Evolutionary conservation across 2,329 filamentous ascomycete genomes (phyloP), one percentile per base, ranked within the genome.

Genomic region (Zymoseptoria pseudotritici): DNA sequence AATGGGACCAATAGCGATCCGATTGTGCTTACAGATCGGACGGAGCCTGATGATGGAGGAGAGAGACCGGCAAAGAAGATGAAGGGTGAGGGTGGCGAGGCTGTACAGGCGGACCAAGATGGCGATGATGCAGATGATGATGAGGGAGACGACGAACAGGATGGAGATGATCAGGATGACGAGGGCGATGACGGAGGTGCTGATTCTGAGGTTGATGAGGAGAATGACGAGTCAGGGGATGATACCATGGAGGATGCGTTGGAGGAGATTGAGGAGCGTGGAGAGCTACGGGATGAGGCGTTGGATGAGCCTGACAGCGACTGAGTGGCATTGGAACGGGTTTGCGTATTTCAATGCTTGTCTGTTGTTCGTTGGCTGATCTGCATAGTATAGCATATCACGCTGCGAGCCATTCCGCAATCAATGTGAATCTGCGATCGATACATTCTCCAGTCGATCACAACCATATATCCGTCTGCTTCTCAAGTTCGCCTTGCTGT

Each of bases 151-250:
- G 83, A 80, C 3, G 79, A 80, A 9, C 79, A 80, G 49, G 81
- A 82, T 52, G 81, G 83, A 50, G 81, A 83, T 55, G 78, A 79
- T 4, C 75, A 77, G 9, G 82, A 82, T 29, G 80, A 82, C 53
- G 78, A 78, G 63, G 54, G 67, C 75, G 4, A 77, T 77, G 63
- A 66, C 13, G 69, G 65, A 20, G 79, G 79, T 3, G 77, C 78
- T 20, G 77, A 78, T 50, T 72, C 67, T 2, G 75, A 77, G 8
- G 55, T 63, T 4, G 66, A 83, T 81, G 6, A 76, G 76, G 65
- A 84, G 86, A 62, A 84, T 79, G 70, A 79, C 79, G 75, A 86
- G 82, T 2, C 84, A 82, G 1, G 82, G 79, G 49, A 61, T 22
- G 58, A 63, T 21, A 56, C 55, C 7, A 63, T 61, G 61, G 58